Evolutionary conservation across 345 rosid genomes (phyloP).

Genomic region (Gynandropsis gynandra): DNA sequence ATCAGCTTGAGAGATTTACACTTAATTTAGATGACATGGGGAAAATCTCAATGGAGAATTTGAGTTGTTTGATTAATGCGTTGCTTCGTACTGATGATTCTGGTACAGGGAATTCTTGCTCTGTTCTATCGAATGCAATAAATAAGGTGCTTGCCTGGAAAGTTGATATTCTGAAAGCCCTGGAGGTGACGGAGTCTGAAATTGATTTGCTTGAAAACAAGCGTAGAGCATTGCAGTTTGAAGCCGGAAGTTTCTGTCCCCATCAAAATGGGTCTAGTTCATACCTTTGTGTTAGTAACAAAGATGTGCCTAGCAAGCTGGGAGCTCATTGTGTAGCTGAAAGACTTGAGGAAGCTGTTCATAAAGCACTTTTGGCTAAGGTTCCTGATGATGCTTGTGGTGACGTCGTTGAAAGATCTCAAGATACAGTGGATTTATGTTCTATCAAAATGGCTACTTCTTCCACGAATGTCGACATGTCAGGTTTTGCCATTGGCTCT

Average conservation of each 20-base stretch:
- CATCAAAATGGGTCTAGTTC: constrained; percentile 21
- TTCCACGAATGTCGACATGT: neutral
- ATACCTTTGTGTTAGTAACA: constrained; percentile 28
- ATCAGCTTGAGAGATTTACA: constrained; percentile 41
- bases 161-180: constrained; percentile 50
- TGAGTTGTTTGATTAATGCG: constrained; percentile 54
- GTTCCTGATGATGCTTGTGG: too few species aligned
- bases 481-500: constrained; percentile 3
- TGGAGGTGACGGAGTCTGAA: constrained; percentile 78
- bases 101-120: constrained; percentile 47
- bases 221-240: constrained; percentile 44
- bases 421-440: too few species aligned
- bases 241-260: constrained; percentile 28
- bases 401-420: too few species aligned
- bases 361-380: neutral
- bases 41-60: constrained; percentile 37
- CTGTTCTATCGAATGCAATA: constrained; percentile 44
- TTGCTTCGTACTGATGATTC: constrained; percentile 64
- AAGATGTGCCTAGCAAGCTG: constrained; percentile 23
- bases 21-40: constrained; percentile 71
- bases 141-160: constrained; percentile 60
- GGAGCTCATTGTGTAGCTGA: constrained; percentile 28
- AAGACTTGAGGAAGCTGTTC: constrained; percentile 25
- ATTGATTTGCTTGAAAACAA: constrained; percentile 85
- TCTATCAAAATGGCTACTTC: too few species aligned